A percentile compares a stretch with the other conserved stretches of the same genome.
phyloP scores from a whole-genome alignment of 2,329 filamentous ascomycete species.

The Escovopsis sp. region DNA sequence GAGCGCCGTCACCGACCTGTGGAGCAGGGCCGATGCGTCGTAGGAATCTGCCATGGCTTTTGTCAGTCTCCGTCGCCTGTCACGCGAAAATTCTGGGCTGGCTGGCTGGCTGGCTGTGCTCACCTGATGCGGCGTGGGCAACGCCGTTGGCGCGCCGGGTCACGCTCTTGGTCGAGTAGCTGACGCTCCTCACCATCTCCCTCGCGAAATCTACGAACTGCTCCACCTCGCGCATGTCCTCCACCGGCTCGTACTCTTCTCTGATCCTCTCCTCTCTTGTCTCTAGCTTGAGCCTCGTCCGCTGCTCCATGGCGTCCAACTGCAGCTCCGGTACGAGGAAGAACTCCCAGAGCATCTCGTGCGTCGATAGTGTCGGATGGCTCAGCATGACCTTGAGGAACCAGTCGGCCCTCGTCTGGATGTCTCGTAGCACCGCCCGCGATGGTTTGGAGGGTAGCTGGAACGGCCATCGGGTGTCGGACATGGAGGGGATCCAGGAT shows the following conservation, averaged over 20 bases:
- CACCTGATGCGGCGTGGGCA: constrained; percentile 48
- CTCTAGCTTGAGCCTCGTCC: constrained; percentile 76
- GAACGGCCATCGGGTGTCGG: constrained; percentile 71
- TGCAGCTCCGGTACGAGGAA: constrained; percentile 93
- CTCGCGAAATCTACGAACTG: constrained; percentile 83
- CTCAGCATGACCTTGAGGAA: constrained; percentile 76
- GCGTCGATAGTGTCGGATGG: constrained; percentile 86
- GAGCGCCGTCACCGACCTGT: constrained; percentile 37
- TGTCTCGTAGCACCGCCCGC: constrained; percentile 69
- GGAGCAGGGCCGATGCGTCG: constrained; percentile 45
- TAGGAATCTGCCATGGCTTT: constrained; percentile 39
- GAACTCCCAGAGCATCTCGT: constrained; percentile 98
- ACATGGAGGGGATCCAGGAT: constrained; percentile 78
- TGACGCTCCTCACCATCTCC: constrained; percentile 76
- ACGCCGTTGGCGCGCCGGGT: constrained; percentile 66
- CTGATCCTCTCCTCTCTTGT: constrained; percentile 68
- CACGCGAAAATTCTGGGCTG: background rate
- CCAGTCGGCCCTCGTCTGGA: constrained; percentile 72
- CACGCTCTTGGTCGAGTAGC: constrained; percentile 68
- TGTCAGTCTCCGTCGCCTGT: background rate
- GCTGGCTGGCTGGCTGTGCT: constrained; percentile 8
- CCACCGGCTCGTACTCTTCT: constrained; percentile 77
- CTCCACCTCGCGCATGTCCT: constrained; percentile 77
- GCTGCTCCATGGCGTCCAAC: constrained; percentile 74
- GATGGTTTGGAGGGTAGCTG: constrained; percentile 89